Percentiles rank a stretch among this genome's conserved stretches.
Evolutionary conservation across 2,329 filamentous ascomycete species (phyloP).

Genomic region (Lecanoromycetidae sp.): DNA sequence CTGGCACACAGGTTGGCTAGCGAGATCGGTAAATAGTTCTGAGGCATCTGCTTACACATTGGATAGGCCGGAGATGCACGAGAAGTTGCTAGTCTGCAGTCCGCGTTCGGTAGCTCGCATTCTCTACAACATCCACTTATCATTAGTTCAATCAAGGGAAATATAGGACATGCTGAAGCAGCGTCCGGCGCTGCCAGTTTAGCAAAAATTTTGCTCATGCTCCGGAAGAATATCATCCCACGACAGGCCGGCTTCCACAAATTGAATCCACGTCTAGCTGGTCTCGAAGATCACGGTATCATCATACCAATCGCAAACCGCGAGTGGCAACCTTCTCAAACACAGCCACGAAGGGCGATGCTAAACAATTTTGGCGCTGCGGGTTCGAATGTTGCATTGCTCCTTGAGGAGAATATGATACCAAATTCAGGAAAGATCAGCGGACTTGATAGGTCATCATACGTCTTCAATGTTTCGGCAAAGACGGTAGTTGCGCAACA

Average conservation of each 20-base stretch:
- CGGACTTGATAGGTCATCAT: background rate
- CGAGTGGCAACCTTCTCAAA: background rate
- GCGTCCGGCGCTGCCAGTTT: constrained; percentile 25
- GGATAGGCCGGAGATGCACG: constrained; percentile 19
- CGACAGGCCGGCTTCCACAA: constrained; percentile 20
- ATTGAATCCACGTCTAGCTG: constrained; percentile 19
- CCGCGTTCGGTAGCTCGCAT: constrained; percentile 28
- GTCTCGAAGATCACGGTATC: background rate
- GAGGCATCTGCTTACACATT: constrained; percentile 22
- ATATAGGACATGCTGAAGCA: constrained; percentile 32
- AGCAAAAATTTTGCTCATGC: constrained; percentile 22
- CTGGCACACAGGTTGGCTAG: constrained; percentile 25
- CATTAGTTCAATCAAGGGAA: constrained; percentile 52
- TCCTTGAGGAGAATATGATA: constrained; percentile 20
- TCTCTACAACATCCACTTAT: constrained; percentile 39
- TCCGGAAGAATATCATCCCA: constrained; percentile 20
- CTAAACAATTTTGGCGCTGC: constrained; percentile 29
- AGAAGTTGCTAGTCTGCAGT: constrained; percentile 37
- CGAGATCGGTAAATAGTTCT: constrained; percentile 21
- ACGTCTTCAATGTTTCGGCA: constrained; percentile 18
- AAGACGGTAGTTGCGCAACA: constrained; percentile 15
- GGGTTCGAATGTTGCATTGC: constrained; percentile 21
- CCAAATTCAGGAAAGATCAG: background rate
- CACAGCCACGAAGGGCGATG: constrained; percentile 20
- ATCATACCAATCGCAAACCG: constrained; percentile 2